phyloP scores from a whole-genome alignment of 306 rosid species.

The Acacia confusa region DNA sequence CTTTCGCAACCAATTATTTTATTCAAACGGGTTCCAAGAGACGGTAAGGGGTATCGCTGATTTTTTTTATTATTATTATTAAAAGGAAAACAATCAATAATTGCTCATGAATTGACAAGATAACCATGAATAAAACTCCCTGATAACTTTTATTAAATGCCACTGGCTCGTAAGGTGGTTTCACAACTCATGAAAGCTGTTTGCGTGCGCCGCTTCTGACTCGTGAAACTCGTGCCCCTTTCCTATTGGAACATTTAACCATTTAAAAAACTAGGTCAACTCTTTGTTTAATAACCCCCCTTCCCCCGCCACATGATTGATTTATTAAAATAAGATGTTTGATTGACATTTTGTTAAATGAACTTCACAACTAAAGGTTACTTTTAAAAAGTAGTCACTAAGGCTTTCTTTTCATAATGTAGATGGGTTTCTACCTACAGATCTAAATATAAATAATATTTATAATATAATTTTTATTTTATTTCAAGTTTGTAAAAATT shows the following conservation, averaged over 20 bases:
- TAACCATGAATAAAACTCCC: background rate
- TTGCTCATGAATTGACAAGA: background rate
- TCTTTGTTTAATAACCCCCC: conserved; percentile 9
- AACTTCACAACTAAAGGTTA: no score
- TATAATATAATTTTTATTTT: no score
- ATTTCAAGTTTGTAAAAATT: no score
- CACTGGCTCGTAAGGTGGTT: background rate
- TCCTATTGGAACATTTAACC: background rate
- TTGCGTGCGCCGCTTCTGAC: background rate
- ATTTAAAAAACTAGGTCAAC: background rate
- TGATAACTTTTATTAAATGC: background rate
- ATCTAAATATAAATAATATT: no score
- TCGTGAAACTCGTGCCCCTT: background rate
- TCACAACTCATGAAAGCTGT: background rate
- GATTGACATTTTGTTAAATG: no score
- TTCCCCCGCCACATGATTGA: background rate
- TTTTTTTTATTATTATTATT: no score
- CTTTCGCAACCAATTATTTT: no score
- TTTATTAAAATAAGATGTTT: background rate
- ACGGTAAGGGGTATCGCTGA: no score
- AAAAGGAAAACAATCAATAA: background rate
- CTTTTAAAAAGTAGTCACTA: no score
- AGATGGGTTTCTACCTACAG: no score
- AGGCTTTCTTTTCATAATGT: no score
- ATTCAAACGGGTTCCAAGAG: no score